phyloP scores from a whole-genome alignment of 108 stramenopile genomes.

The Discostella pseudostelligera region DNA sequence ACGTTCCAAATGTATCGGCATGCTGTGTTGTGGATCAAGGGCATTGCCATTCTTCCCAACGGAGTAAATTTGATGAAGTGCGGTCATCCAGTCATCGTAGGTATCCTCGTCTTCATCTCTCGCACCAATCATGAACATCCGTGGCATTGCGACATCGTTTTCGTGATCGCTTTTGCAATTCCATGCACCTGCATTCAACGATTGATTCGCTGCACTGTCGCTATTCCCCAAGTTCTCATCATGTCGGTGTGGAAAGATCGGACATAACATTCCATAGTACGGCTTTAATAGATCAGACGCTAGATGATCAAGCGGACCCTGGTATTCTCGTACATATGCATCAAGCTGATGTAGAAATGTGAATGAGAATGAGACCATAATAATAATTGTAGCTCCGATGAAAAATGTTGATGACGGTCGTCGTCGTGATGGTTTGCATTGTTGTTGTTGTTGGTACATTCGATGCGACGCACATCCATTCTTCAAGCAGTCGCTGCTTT shows the following conservation, averaged over 20 bases:
- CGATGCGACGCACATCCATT: too few relatives aligned
- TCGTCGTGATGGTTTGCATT: too few relatives aligned
- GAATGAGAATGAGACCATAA: neutral
- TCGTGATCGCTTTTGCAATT: conserved; percentile 12
- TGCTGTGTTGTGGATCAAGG: neutral
- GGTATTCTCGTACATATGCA: conserved; percentile 29
- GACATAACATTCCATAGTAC: conserved; percentile 35
- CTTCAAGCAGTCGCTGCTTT: too few relatives aligned
- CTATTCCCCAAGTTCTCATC: neutral
- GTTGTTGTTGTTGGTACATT: too few relatives aligned
- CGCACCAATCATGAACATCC: conserved; percentile 46
- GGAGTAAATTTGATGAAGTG: neutral
- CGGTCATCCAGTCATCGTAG: conserved; percentile 21
- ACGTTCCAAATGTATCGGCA: conserved; percentile 20
- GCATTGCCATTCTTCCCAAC: neutral
- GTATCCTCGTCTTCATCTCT: conserved; percentile 32
- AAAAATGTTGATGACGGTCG: neutral
- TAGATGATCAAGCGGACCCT: conserved; percentile 43
- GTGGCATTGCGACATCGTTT: conserved; percentile 12
- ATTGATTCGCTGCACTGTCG: neutral
- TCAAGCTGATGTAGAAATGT: conserved; percentile 14
- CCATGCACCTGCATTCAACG: conserved; percentile 10
- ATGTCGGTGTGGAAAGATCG: conserved; percentile 11
- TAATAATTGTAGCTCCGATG: conserved; percentile 1
- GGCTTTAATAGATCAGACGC: conserved; percentile 13